A percentile compares a stretch with the other conserved stretches of the same genome.
Conservation (phyloP, 2,329 filamentous ascomycete genomes). For the Colletotrichum trifolii region DNA sequence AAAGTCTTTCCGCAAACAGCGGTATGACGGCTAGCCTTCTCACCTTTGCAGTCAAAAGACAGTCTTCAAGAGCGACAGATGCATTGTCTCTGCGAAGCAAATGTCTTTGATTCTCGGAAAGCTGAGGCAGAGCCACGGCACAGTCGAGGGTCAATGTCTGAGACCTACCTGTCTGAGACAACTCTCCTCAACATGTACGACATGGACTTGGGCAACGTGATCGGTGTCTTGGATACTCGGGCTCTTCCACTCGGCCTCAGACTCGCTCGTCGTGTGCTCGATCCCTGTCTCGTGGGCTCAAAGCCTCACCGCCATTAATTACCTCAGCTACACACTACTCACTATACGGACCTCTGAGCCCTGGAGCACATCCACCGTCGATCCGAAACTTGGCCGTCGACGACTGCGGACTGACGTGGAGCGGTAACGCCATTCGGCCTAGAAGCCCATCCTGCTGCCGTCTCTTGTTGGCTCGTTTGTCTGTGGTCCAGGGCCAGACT, state of each 20-base stretch:
- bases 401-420: constrained; percentile 18
- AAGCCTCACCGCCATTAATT: constrained; percentile 22
- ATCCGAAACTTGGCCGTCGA: constrained; percentile 25
- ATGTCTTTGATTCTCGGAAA: too few relatives aligned
- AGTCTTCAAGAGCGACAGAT: too few relatives aligned
- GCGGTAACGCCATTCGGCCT: constrained; percentile 25
- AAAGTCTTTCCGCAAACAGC: too few relatives aligned
- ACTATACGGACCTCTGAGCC: neutral
- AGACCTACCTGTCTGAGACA: neutral
- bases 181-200: neutral
- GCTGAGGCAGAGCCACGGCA: neutral
- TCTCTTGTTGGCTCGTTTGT: neutral
- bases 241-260: constrained; percentile 5
- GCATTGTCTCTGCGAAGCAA: too few relatives aligned
- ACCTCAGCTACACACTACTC: constrained; percentile 19
- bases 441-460: constrained; percentile 11
- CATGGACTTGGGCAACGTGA: neutral
- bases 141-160: neutral
- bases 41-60: too few relatives aligned
- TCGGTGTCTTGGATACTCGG: neutral
- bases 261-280: neutral
- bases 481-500: neutral
- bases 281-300: neutral
- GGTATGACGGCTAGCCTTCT: too few relatives aligned
- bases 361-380: constrained; percentile 6